Evolutionary conservation across 129 eudicot species (phyloP).

Genomic region (Pseudognaphalium luteoalbum): DNA sequence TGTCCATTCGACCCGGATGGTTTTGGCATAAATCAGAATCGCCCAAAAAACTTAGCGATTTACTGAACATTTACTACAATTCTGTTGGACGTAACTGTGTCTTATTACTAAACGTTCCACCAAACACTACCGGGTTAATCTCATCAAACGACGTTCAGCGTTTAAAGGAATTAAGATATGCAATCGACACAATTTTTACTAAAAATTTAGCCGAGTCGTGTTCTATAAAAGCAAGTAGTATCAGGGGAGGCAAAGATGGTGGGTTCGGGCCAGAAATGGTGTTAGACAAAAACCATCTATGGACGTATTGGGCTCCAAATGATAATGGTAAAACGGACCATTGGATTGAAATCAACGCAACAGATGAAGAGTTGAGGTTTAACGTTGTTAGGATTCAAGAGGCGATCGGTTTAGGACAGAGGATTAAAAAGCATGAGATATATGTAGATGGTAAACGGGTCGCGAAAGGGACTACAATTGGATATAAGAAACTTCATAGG

Average conservation of each 20-base stretch:
- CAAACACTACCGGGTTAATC: constrained; percentile 72
- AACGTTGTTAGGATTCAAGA: constrained; percentile 88
- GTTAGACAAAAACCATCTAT: constrained; percentile 62
- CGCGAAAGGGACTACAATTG: constrained; percentile 70
- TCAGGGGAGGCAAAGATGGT: constrained; percentile 59
- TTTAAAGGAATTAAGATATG: constrained; percentile 53
- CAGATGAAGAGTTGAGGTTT: constrained; percentile 39
- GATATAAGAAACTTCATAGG: constrained; percentile 87
- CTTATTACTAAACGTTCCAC: constrained; percentile 77
- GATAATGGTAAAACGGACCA: constrained; percentile 35
- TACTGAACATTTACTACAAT: constrained; percentile 78
- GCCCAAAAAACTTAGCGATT: constrained; percentile 57
- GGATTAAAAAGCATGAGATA: constrained; percentile 59
- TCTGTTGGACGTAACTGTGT: constrained; percentile 90
- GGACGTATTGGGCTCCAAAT: constrained; percentile 92
- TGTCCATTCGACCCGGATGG: constrained; percentile 79
- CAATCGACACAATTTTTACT: constrained; percentile 57
- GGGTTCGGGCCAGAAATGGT: constrained; percentile 54
- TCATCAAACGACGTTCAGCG: constrained; percentile 58
- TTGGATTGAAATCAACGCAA: constrained; percentile 62
- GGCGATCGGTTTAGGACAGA: constrained; percentile 79
- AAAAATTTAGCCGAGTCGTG: constrained; percentile 58
- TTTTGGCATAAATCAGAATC: constrained; percentile 87
- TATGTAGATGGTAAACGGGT: constrained; percentile 57
- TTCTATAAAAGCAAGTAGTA: constrained; percentile 56